These are phyloP conservation scores for Thermoascus crustaceus DNA, from an alignment of 2,329 filamentous ascomycete genomes.

Conservation along the genomic window DNA sequence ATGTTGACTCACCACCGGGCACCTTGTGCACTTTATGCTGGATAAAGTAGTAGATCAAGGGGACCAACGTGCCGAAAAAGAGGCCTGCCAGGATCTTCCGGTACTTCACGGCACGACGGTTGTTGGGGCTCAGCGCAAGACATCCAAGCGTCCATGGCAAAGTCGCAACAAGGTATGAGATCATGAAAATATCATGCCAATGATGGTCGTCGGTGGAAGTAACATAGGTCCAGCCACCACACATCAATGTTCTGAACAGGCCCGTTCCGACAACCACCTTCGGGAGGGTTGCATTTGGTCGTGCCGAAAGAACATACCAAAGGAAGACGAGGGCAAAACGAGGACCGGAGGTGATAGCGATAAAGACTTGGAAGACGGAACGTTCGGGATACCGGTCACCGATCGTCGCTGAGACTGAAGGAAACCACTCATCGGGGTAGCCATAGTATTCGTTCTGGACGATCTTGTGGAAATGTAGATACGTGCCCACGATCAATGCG, in stretches of 20 bases:
- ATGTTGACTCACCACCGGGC: slow-evolving; percentile 64
- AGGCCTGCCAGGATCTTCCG: slow-evolving; percentile 72
- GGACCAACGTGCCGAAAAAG: slow-evolving; percentile 87
- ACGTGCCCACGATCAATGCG: slow-evolving; percentile 70
- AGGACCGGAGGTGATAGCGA: slow-evolving; percentile 89
- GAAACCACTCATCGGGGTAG: slow-evolving; percentile 93
- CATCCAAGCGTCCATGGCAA: slow-evolving; percentile 93
- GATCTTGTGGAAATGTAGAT: slow-evolving; percentile 91
- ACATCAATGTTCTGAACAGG: slow-evolving; percentile 81
- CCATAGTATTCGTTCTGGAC: slow-evolving; percentile 95
- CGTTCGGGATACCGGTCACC: slow-evolving; percentile 95
- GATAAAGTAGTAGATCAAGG: slow-evolving; percentile 93
- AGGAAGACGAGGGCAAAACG: slow-evolving; percentile 83
- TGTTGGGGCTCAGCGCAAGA: slow-evolving; percentile 76
- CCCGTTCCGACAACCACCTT: slow-evolving; percentile 74
- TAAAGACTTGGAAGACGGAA: slow-evolving; percentile 95
- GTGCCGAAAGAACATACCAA: slow-evolving; percentile 82
- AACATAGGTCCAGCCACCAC: slow-evolving; percentile 96
- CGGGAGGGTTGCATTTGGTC: slow-evolving; percentile 65
- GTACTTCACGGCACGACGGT: slow-evolving; percentile 74
- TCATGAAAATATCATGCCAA: slow-evolving; percentile 99
- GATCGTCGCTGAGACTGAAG: slow-evolving; percentile 92
- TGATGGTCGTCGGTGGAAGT: slow-evolving; percentile 97
- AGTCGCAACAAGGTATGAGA: slow-evolving; percentile 89
- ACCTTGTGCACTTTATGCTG: slow-evolving; percentile 96